Evolutionary conservation across 1,139 yeast genomes (phyloP).

Genomic region (Zhuliangozyma parablackwelliae): DNA sequence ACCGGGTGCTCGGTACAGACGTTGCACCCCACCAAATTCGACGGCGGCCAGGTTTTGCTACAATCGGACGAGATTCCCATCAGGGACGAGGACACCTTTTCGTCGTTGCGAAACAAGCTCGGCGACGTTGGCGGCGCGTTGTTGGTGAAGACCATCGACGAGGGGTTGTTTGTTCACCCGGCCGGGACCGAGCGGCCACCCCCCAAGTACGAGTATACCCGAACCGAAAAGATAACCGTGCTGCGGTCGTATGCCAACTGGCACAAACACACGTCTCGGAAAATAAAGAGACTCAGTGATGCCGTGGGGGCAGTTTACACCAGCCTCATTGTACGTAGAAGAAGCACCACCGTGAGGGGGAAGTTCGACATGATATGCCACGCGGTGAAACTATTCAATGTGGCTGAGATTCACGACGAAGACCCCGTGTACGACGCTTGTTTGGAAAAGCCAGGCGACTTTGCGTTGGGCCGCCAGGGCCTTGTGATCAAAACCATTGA

Average conservation of each 20-base stretch:
- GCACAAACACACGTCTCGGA: slow-evolving; percentile 29
- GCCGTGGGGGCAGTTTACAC: slow-evolving; percentile 61
- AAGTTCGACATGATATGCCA: too few relatives aligned
- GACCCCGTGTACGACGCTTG: too few relatives aligned
- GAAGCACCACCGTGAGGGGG: too few relatives aligned
- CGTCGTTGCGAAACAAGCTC: slow-evolving; percentile 40
- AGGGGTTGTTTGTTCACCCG: slow-evolving; percentile 15
- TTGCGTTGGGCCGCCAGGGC: slow-evolving; percentile 19
- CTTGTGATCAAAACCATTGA: slow-evolving; percentile 41
- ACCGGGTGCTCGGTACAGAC: slow-evolving; percentile 93
- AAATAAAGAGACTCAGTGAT: slow-evolving; percentile 42
- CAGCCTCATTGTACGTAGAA: too few relatives aligned
- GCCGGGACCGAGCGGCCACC: not conserved
- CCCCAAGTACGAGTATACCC: slow-evolving; percentile 33
- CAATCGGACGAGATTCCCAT: slow-evolving; percentile 49
- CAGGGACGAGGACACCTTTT: slow-evolving; percentile 35
- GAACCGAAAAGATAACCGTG: slow-evolving; percentile 54
- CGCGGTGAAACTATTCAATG: too few relatives aligned
- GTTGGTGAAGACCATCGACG: slow-evolving; percentile 41
- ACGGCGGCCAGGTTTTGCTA: slow-evolving; percentile 66
- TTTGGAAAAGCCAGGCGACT: slow-evolving; percentile 36
- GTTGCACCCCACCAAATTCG: slow-evolving; percentile 82
- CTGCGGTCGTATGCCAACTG: slow-evolving; percentile 44
- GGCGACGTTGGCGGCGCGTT: slow-evolving; percentile 60
- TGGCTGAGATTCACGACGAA: too few relatives aligned